Evolutionary conservation across 1,284 basidiomycete genomes (phyloP), one percentile per base, ranked within the genome.

Genomic region (Marasmius sp.): DNA sequence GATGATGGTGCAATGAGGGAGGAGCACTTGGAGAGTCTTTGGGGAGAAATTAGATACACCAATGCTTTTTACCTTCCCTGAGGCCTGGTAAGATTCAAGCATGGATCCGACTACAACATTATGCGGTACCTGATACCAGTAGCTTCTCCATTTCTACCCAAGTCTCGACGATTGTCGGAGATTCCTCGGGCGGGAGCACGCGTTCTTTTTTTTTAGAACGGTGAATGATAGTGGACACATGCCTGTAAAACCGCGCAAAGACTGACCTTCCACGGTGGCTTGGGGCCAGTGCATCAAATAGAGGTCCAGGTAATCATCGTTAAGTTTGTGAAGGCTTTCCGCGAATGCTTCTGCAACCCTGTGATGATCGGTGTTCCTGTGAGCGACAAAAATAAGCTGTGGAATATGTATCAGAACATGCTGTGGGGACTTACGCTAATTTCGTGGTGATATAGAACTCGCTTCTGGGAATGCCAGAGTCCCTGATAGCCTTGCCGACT

Each of bases 1-100:
- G 0, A 85, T 71, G 39, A 88, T 71, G 2, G 59, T 66, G 49
- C 70, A 72, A 39, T 78, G 68, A 33, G 70, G 68, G 9, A 85
- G 73, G 6, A 84, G 72, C 16, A 70, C 65, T 37, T 73, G 72
- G 34, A 87, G 74, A 18, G 77, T 79, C 72, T 84, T 82, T 63
- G 85, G 79, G 60, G 83, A 85, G 72, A 89, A 89, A 75, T 91
- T 91, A 55, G 85, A 88, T 20, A 91, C 81, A 27, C 88, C 88
- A 64, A 91, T 87, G 36, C 81, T 72, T 68, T 82, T 84, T 59
- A 84, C 81, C 73, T 86, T 74, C 33, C 74, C 75, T 71, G 58
- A 2, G 9, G 10, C 7, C 20, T 22, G 34, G 27, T 45, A 9
- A 48, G n/a, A 50, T 10, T 33, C 16, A 20, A 43, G 36, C 45